Evolutionary conservation across 129 eudicot species (phyloP), one percentile per base, ranked within the genome.

Genomic region (Artemisia tridentata): DNA sequence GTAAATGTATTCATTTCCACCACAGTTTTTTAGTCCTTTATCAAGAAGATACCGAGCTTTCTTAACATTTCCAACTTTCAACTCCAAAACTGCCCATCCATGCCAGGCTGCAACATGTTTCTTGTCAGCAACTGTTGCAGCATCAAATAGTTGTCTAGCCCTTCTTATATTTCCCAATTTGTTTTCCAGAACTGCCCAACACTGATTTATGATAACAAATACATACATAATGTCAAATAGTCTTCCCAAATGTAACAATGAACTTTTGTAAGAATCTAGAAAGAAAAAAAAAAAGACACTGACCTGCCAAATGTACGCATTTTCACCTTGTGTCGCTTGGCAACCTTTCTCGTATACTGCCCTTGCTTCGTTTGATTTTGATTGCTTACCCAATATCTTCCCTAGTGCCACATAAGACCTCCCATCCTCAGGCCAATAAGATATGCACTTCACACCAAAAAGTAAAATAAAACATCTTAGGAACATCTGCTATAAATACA

Each of bases 261-360:
- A 61, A 11, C 46, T 13, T 11, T 25, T 0, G 15, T 27, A 16
- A 12, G n/a, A 46, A 20, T 2, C 13, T 2, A 0, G 19, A 15
- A 48, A 48, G n/a, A n/a, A n/a, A n/a, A n/a, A n/a, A n/a, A n/a
- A 6, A 19, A 74, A 47, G 63, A 63, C 5, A 77, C 72, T 57
- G 76, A 92, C 99, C 99, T 93, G 99, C 99, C 99, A 93, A 76
- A 93, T 89, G 80, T 75, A 93, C 49, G 99, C 82, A 75, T 93
- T 93, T 86, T 93, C 99, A 13, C 97, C 99, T 80, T 93, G 97
- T 31, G 99, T 93, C 47, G 99, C 97, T 64, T 93, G 99, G 78
- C 97, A 90, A 19, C 99, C 99, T 82, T 83, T 93, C 78, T 93
- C 99, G 34, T 90, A 93, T 1, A 93, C 89, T 14, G 75, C 80